Percentiles rank a stretch among this genome's conserved stretches.
phyloP scores from a whole-genome alignment of 1,139 yeast species.

The Kazachstania sp. region DNA sequence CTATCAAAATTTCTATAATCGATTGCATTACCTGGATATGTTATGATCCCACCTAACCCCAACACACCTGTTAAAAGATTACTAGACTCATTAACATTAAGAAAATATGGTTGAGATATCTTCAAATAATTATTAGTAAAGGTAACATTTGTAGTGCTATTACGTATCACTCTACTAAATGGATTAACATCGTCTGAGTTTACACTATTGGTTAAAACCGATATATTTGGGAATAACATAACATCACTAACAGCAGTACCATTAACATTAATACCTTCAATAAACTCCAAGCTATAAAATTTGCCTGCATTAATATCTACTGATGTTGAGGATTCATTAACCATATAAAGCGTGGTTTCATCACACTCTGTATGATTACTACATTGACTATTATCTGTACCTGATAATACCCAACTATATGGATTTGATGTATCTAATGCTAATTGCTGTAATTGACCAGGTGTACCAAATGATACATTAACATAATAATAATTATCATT shows the following conservation, averaged over 20 bases:
- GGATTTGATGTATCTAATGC: slow-evolving; percentile 39
- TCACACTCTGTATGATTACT: slow-evolving; percentile 8
- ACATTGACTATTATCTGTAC: slow-evolving; percentile 22
- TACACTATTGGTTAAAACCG: background rate
- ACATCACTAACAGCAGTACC: slow-evolving; percentile 21
- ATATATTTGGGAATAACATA: slow-evolving; percentile 13
- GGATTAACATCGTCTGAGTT: background rate
- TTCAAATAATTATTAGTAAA: slow-evolving; percentile 8
- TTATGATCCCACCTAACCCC: slow-evolving; percentile 43
- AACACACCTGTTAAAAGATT: slow-evolving; percentile 43
- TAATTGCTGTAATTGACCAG: slow-evolving; percentile 30
- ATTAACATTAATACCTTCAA: slow-evolving; percentile 17
- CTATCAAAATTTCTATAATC: slow-evolving; percentile 21
- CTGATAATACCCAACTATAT: slow-evolving; percentile 35
- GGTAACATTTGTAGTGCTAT: background rate
- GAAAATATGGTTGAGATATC: slow-evolving; percentile 26
- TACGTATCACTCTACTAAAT: background rate
- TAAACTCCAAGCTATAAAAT: slow-evolving; percentile 13
- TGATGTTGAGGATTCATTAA: slow-evolving; percentile 16
- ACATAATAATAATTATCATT: slow-evolving; percentile 27
- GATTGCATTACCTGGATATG: slow-evolving; percentile 9
- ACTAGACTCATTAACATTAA: slow-evolving; percentile 35
- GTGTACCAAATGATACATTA: slow-evolving; percentile 33
- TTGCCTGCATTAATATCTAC: slow-evolving; percentile 6
- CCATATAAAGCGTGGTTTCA: slow-evolving; percentile 13